Percentiles rank a stretch among this genome's conserved stretches.
Evolutionary conservation across 139 green algal species (phyloP).

Genomic region (Gonium pectorale): DNA sequence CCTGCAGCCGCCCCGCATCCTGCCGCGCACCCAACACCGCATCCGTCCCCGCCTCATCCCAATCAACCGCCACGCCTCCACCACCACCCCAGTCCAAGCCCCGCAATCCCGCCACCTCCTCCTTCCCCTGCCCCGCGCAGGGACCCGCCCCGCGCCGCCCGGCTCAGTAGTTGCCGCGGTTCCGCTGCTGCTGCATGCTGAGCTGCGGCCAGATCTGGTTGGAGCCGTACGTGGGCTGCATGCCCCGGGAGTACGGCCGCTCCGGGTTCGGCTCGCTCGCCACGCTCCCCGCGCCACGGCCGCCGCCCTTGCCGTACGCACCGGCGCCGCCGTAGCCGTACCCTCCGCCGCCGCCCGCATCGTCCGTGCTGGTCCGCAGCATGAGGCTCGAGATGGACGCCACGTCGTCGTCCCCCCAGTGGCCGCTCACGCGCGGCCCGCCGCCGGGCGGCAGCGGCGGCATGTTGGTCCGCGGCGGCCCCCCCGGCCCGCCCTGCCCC

Average conservation of each 20-base stretch:
- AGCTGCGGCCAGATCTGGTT: slow-evolving; percentile 42
- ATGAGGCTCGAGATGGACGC: background rate
- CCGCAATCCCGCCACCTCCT: no score
- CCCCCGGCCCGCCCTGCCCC: background rate
- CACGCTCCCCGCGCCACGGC: background rate
- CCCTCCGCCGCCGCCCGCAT: background rate
- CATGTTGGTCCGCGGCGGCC: no score
- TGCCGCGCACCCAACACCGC: no score
- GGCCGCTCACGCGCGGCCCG: slow-evolving; percentile 22
- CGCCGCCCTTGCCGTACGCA: background rate
- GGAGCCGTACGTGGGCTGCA: background rate
- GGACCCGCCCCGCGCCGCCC: no score
- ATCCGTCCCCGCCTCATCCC: no score
- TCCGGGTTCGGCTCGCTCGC: slow-evolving; percentile 2
- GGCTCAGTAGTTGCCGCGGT: slow-evolving; percentile 23
- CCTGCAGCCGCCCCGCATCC: no score
- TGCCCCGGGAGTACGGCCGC: slow-evolving; percentile 30
- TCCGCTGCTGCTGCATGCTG: slow-evolving; percentile 36
- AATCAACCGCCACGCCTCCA: no score
- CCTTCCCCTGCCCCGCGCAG: no score
- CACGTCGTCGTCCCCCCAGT: slow-evolving; percentile 37
- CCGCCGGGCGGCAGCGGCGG: slow-evolving; percentile 25
- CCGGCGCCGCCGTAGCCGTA: background rate
- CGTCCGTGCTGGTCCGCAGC: slow-evolving; percentile 7
- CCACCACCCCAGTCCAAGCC: no score